phyloP scores from a whole-genome alignment of 352 stramenopile species.

The Phytophthora hybrid region DNA sequence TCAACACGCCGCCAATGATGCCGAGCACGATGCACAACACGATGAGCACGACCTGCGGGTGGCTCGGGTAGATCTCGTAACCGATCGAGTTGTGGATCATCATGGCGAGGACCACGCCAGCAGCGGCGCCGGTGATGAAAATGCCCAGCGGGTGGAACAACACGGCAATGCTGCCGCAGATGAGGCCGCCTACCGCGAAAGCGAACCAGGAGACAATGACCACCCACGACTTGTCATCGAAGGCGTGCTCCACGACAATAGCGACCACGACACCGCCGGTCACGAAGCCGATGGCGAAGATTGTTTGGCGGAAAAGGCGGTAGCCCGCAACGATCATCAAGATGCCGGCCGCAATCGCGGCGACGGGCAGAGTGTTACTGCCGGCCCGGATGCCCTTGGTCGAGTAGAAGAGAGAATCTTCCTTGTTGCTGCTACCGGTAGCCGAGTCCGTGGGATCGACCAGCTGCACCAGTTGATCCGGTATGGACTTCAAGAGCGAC shows the following conservation, averaged over 20 bases:
- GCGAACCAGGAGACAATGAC: slow-evolving; percentile 65
- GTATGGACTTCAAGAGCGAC: slow-evolving; percentile 31
- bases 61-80: too few species aligned
- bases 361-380: slow-evolving; percentile 45
- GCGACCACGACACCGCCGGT: slow-evolving; percentile 54
- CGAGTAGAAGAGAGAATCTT: slow-evolving; percentile 57
- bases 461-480: slow-evolving; percentile 24
- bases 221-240: slow-evolving; percentile 57
- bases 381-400: slow-evolving; percentile 43
- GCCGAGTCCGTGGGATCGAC: slow-evolving; percentile 32
- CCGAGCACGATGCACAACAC: too few species aligned
- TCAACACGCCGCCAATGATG: slow-evolving; percentile 46
- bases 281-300: slow-evolving; percentile 69
- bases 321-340: slow-evolving; percentile 58
- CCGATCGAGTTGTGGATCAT: slow-evolving; percentile 63
- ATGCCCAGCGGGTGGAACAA: slow-evolving; percentile 62
- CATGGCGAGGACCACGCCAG: slow-evolving; percentile 61
- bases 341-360: slow-evolving; percentile 41
- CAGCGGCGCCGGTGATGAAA: slow-evolving; percentile 62
- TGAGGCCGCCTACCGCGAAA: slow-evolving; percentile 60
- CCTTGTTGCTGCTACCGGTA: slow-evolving; percentile 30
- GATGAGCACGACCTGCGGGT: too few species aligned
- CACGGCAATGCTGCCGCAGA: slow-evolving; percentile 56
- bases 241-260: slow-evolving; percentile 49
- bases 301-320: slow-evolving; percentile 60